Evolutionary conservation across 495 filamentous ascomycete species (phyloP).

Genomic region (Cercophora samala): DNA sequence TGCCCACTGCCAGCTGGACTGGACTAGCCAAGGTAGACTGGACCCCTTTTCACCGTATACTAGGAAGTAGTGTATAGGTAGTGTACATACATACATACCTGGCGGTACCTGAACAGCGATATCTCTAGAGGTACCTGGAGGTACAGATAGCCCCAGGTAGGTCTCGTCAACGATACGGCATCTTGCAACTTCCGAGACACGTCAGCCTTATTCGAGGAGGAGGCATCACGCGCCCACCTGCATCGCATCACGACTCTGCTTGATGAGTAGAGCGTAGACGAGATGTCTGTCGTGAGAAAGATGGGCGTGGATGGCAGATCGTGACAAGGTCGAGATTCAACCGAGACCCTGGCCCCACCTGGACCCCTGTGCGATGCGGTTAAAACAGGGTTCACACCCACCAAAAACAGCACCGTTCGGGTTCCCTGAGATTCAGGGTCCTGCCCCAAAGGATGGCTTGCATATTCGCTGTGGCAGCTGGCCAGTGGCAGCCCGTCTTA

Average conservation of each 20-base stretch:
- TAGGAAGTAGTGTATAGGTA: background rate
- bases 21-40: too few relatives aligned
- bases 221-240: background rate
- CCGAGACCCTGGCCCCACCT: conserved; percentile 10
- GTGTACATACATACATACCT: background rate
- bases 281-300: background rate
- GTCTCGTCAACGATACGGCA: too few relatives aligned
- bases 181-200: background rate
- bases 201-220: background rate
- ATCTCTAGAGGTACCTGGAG: background rate
- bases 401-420: conserved; percentile 24
- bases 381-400: conserved; percentile 32
- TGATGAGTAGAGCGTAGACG: too few relatives aligned
- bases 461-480: conserved; percentile 20
- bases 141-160: too few relatives aligned
- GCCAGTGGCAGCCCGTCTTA: conserved; percentile 17
- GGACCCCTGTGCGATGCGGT: conserved; percentile 10
- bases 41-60: background rate
- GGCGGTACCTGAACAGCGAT: background rate
- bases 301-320: too few relatives aligned
- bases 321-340: conserved; percentile 12
- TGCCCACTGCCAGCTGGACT: too few relatives aligned
- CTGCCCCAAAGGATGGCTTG: conserved; percentile 34
- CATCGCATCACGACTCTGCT: too few relatives aligned
- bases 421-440: conserved; percentile 31